Evolutionary conservation across 1,284 basidiomycete genomes (phyloP).

Genomic region (Pholiota adiposa): DNA sequence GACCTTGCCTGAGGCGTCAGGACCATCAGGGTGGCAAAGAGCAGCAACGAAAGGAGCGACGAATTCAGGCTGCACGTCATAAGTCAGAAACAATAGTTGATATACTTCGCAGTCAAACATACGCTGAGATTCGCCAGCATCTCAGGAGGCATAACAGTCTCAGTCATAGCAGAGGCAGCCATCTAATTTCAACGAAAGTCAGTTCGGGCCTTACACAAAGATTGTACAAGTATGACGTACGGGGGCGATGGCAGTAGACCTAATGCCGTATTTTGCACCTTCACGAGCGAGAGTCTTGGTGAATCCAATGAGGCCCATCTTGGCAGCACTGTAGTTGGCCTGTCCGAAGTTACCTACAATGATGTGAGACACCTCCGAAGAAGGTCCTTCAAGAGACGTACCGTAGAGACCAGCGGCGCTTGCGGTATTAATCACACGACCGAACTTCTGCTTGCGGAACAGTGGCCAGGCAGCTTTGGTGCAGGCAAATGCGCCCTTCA

Average conservation of each 20-base stretch:
- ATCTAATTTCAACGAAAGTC: conserved; percentile 52
- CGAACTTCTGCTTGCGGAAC: conserved; percentile 95
- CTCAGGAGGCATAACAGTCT: conserved; percentile 96
- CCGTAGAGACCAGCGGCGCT: conserved; percentile 88
- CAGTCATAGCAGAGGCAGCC: conserved; percentile 94
- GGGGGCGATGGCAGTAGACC: conserved; percentile 87
- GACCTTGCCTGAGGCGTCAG: conserved; percentile 84
- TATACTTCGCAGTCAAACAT: conserved; percentile 22
- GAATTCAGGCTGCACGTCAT: conserved; percentile 73
- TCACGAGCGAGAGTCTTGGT: conserved; percentile 92
- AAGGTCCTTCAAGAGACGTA: conserved; percentile 31
- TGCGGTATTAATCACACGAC: conserved; percentile 91
- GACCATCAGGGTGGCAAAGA: conserved; percentile 77
- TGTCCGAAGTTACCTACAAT: conserved; percentile 91
- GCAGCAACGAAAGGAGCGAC: conserved; percentile 92
- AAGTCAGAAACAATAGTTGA: neutral
- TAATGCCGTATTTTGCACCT: conserved; percentile 94
- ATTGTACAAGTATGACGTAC: conserved; percentile 53
- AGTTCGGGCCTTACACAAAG: neutral
- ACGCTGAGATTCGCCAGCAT: conserved; percentile 91
- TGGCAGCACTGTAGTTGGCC: conserved; percentile 90
- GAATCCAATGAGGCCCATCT: conserved; percentile 91
- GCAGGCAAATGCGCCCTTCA: conserved; percentile 96
- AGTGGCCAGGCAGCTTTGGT: conserved; percentile 96
- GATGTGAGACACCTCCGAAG: neutral